Evolutionary conservation across 257 asterid genomes (phyloP), one percentile per base, ranked within the genome.

Genomic region (Schizonepeta tenuifolia): DNA sequence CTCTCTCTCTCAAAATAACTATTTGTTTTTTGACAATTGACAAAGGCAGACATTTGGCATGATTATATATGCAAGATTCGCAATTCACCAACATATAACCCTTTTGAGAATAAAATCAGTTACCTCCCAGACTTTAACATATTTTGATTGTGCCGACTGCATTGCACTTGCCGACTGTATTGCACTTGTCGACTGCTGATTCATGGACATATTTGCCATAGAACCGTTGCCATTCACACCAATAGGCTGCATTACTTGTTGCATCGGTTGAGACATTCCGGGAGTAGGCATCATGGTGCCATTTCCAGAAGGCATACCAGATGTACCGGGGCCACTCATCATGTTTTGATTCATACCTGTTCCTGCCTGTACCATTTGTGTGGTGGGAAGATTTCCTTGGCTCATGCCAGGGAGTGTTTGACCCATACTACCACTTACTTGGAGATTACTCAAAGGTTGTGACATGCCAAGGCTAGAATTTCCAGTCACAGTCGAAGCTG

Each of bases 71-170:
- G 50, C 57, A 60, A 13, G 41, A 21, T 61, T 61, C 31, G 10
- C n/a, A 38, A n/a, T 17, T 33, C 65, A 20, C 22, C 55, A 64
- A 21, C 36, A 41, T 22, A 41, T 22, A n/a, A 59, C 18, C 67
- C 31, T 17, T 60, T 61, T 46, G 28, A 46, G 28, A 24, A 44
- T 17, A 65, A 8, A 44, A 65, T 43, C 55, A 71, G 40, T 74
- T 89, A 94, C 98, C 98, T 94, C 98, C 98, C 98, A 94, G 80
- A 91, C 89, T 86, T 84, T 84, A 40, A 91, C 82, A 56, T 86
- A 94, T 75, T 86, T 86, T 53, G 96, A 88, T 54, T 88, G 96
- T 53, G 96, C 84, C 36, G 97, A 55, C 76, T 82, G 94, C 67
- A 87, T 64, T 49, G 85, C 70, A 80, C 78, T 82, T 58, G 93